Base-by-base conservation (phyloP, 1,139 yeast genomes). In the Zygotorulaspora mrakii region DNA sequence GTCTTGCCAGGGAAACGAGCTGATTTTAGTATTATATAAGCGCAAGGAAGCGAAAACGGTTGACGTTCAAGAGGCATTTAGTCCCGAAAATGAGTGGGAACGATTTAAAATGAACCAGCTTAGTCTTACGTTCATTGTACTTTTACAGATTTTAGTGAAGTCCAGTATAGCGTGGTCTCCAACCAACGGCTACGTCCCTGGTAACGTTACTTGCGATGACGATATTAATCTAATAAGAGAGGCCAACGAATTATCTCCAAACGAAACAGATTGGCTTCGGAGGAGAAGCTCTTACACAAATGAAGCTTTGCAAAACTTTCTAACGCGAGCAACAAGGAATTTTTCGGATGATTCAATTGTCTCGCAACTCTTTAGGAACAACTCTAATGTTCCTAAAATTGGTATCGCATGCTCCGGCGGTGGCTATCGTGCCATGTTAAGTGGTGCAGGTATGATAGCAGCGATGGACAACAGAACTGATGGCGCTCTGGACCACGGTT, bases 371-470 rank as follows among this genome's bases (percentile, higher is more conserved):
- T 44, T 46, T 38, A 23, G 37, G 23, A 29, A 38, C 30, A 37
- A 31, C 25, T 39, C 34, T 16, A 37, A 45, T 25, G 42, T 47
- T 8, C 61, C 61, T 22, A 54, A 46, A 38, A 69, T 86, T 38
- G 96, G 82, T 3, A 57, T 86, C 12, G 87, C 94, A 2, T 82
- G 85, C 59, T 78, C 89, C 3, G 96, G 96, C 24, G 96, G 96
- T 55, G 94, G 96, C 2, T 87, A 84, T 64, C 73, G 96, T 42
- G 94, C 96, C 31, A 84, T 86, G 95, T 66, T 87, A 33, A 66
- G 71, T 42, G 95, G 95, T 8, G 95, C 94, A 1, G 96, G 96
- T 21, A 79, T 80, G 59, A 63, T 86, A 29, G 67, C 88, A 7
- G 95, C 89, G 1, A 62, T 85, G 39, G 96, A 87, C 59, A 74